Base-by-base conservation (phyloP, 2,329 filamentous ascomycete genomes). In the Hyphodiscus sp. region DNA sequence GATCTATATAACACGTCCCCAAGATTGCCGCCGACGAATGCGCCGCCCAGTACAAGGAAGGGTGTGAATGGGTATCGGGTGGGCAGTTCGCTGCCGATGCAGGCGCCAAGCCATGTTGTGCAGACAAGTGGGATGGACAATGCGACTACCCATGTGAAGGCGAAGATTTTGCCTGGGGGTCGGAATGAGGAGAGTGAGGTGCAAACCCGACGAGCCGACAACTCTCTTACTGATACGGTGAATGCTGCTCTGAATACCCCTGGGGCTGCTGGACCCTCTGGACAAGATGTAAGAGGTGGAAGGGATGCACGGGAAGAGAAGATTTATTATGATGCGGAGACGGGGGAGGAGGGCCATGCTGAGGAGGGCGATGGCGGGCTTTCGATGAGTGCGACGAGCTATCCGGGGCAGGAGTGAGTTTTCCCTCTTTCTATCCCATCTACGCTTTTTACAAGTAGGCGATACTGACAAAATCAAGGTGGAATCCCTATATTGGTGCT, bases 351-450 rank as follows among this genome's bases (percentile, higher is more conserved):
- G 44, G 44, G 53, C 8, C 13, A 58, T 58, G 45, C 51, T 47
- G 8, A 46, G 26, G n/a, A 47, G 38, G 19, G 41, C 15, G 45
- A 47, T 29, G 33, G 45, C 2, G 41, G 46, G 47, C 76, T 78
- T 13, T 71, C 76, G 54, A 87, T 88, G 85, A 78, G 74, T 47
- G 83, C 83, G 7, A 84, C 82, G 13, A 83, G 79, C 64, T 88
- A 87, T 67, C 85, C 85, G 0, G 85, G 85, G 0, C 82, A 86
- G 70, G 84, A 87, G 67, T 88, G 85, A 26, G 23, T 26, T 26
- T 26, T 26, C 4, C 3, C 23, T 26, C 8, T 26, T 26, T 26
- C 23, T 26, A 26, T 26, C 23, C 8, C 8, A 26, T 4, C 8
- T 26, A 26, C 8, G 23, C 23, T 26, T 26, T 26, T 26, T 3